Conservation (phyloP, 345 rosid species). For the Eutrema heterophyllum region DNA sequence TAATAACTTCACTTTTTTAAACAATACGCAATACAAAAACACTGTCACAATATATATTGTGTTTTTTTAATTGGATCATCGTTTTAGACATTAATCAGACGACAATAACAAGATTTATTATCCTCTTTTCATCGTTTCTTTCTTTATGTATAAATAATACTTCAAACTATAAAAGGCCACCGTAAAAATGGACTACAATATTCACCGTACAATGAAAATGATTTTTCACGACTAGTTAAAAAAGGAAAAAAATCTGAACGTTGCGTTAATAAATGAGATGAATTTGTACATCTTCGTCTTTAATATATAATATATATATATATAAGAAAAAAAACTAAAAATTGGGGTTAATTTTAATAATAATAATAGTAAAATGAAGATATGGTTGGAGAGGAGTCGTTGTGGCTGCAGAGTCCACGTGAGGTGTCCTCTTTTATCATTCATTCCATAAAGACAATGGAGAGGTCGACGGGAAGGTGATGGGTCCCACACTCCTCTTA, state of each 20-base stretch:
- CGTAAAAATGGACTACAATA: conserved; percentile 17
- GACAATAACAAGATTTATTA: background rate
- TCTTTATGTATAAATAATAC: too few species aligned
- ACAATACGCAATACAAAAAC: too few species aligned
- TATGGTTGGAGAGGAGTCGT: conserved; percentile 68
- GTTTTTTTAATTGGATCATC: too few species aligned
- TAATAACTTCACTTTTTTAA: too few species aligned
- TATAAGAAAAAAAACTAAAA: background rate
- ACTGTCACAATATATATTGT: too few species aligned
- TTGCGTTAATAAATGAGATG: conserved; percentile 22
- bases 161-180: background rate
- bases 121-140: too few species aligned
- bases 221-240: conserved; percentile 26
- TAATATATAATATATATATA: background rate
- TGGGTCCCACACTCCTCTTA: conserved; percentile 50
- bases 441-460: conserved; percentile 95
- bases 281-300: background rate
- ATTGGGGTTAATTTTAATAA: background rate
- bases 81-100: background rate
- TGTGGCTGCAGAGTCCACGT: conserved; percentile 99
- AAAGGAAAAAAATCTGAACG: conserved; percentile 26
- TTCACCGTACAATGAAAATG: conserved; percentile 28
- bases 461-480: conserved; percentile 43
- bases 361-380: conserved; percentile 7
- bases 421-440: conserved; percentile 97